These are phyloP conservation scores for Erodium maritimum DNA, from an alignment of 345 rosid species.

Conservation along the genomic window DNA sequence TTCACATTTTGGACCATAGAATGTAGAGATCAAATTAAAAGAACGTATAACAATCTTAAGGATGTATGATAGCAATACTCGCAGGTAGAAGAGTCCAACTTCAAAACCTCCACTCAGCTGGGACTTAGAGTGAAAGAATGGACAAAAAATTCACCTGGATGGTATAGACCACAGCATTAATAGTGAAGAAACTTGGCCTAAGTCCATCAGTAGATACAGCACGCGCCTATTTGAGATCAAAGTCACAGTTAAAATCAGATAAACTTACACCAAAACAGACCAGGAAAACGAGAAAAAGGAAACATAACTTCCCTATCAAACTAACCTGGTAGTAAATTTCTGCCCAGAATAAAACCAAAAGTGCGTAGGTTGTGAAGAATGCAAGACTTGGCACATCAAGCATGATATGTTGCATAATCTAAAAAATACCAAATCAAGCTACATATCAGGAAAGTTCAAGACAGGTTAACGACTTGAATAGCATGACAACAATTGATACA, in stretches of 20 bases:
- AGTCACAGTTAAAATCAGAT: conserved; percentile 3
- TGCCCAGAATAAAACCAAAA: conserved; percentile 89
- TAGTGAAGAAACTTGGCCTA: conserved; percentile 64
- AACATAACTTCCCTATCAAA: not conserved
- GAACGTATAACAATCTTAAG: not conserved
- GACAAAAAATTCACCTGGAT: conserved; percentile 55
- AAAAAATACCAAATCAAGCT: conserved; percentile 8
- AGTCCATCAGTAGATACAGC: conserved; percentile 75
- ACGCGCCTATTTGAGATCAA: conserved; percentile 51
- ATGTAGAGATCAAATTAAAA: not conserved
- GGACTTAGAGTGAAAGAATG: conserved; percentile 9
- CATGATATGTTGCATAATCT: conserved; percentile 67
- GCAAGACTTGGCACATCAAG: conserved; percentile 86
- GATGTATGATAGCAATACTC: not conserved
- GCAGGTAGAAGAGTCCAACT: conserved; percentile 12
- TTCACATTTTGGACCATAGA: no score
- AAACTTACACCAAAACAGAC: not conserved
- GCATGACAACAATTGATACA: not conserved
- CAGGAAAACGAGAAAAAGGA: not conserved
- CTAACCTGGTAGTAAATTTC: conserved; percentile 87
- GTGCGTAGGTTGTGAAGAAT: conserved; percentile 86
- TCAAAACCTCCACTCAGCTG: conserved; percentile 4
- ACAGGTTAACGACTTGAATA: not conserved
- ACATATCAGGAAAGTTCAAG: conserved; percentile 2
- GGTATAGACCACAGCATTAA: conserved; percentile 59